These are phyloP conservation scores for Cystofilobasidium capitatum DNA, from an alignment of 768 basidiomycete genomes.

Conservation along the genomic window DNA sequence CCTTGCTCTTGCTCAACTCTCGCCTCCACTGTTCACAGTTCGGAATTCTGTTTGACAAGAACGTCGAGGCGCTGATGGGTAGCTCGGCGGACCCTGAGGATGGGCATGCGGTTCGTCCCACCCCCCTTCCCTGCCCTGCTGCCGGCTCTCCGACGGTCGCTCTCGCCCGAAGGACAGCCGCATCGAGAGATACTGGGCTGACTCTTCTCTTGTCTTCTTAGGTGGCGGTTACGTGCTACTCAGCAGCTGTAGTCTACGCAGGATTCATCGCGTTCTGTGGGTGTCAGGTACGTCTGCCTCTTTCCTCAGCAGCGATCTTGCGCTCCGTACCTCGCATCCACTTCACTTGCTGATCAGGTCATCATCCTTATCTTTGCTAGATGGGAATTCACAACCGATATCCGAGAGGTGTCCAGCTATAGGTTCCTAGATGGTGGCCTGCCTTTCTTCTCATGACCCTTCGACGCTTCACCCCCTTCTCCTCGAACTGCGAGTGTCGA, in stretches of 20 bases:
- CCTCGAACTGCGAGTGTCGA: too few relatives aligned
- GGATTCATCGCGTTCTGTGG: conserved; percentile 40
- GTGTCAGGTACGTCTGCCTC: conserved; percentile 36
- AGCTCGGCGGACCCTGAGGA: conserved; percentile 39
- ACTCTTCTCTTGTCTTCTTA: not conserved
- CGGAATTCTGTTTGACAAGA: conserved; percentile 36
- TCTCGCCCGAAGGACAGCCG: too few relatives aligned
- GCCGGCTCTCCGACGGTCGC: not conserved
- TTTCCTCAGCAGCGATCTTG: too few relatives aligned
- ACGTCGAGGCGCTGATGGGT: conserved; percentile 41
- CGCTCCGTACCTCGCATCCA: too few relatives aligned
- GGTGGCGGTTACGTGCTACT: conserved; percentile 40
- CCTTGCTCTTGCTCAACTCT: too few relatives aligned
- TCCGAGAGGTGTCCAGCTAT: conserved; percentile 1
- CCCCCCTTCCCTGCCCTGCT: not conserved
- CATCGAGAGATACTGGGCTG: too few relatives aligned
- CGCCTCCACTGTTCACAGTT: conserved; percentile 30
- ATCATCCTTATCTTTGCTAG: not conserved
- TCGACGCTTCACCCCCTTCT: too few relatives aligned
- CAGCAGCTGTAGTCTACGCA: conserved; percentile 41
- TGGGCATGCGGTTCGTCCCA: conserved; percentile 33
- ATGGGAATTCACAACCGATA: conserved; percentile 5
- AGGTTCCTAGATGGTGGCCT: too few relatives aligned
- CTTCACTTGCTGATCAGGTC: not conserved
- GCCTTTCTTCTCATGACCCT: not conserved